These are phyloP conservation scores for Pythium periplocum DNA, from an alignment of 352 stramenopile genomes.

Conservation along the genomic window DNA sequence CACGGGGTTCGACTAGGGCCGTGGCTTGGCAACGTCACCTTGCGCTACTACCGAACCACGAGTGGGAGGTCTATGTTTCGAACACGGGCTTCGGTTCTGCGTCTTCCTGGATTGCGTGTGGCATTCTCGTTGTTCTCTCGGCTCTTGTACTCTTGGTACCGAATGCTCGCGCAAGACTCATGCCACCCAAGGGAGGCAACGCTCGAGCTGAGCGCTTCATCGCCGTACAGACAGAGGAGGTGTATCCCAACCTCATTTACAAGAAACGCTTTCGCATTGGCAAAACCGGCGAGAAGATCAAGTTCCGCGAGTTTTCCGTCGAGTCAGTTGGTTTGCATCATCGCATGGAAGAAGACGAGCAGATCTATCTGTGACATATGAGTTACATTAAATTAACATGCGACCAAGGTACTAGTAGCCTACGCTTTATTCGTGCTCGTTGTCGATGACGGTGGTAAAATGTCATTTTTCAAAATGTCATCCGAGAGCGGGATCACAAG, in stretches of 20 bases:
- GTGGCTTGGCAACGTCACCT: constrained; percentile 14
- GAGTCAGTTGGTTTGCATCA: constrained; percentile 57
- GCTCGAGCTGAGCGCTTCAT: constrained; percentile 47
- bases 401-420: no score
- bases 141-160: constrained; percentile 38
- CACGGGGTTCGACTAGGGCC: not conserved
- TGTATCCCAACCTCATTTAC: constrained; percentile 74
- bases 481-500: constrained; percentile 43
- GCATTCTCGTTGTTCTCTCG: constrained; percentile 36
- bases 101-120: constrained; percentile 41
- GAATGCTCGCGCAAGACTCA: constrained; percentile 52
- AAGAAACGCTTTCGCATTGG: constrained; percentile 74
- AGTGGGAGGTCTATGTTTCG: constrained; percentile 40
- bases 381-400: not conserved
- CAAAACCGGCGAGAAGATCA: constrained; percentile 64
- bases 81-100: constrained; percentile 56
- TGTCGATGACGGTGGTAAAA: constrained; percentile 3
- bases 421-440: no score
- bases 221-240: constrained; percentile 58
- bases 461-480: constrained; percentile 34
- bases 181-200: constrained; percentile 12
- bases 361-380: constrained; percentile 43
- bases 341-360: constrained; percentile 63
- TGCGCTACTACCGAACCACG: not conserved
- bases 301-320: constrained; percentile 66